Base-by-base conservation (phyloP, 2,329 filamentous ascomycete species). In the Fusarium mangiferae region DNA sequence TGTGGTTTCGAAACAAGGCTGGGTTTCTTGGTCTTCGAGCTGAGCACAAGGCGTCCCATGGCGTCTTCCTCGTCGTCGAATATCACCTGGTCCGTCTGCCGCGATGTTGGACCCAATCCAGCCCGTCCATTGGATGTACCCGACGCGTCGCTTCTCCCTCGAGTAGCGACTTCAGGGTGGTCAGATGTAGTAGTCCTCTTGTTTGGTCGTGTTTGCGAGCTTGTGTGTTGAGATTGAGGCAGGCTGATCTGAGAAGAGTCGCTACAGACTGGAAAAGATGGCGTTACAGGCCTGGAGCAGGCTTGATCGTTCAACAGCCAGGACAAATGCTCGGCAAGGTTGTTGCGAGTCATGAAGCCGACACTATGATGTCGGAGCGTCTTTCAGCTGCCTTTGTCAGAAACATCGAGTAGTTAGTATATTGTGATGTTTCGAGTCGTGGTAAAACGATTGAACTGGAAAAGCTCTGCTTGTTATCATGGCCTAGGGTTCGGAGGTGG, bases 331-430 rank as follows among this genome's bases (percentile, higher is more conserved):
- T 88, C 85, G 76, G 82, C 80, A 68, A 90, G 85, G 78, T 90
- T 90, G 82, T 90, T 90, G 80, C 87, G 87, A 84, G 89, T 90
- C 89, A 90, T 90, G 84, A 87, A 87, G 84, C 79, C 84, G 81
- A 81, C 76, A 68, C 61, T 42, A 41, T 58, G 59, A 52, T 73
- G 66, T 73, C 76, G 74, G 72, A 72, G 66, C 58, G 67, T 74
- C 52, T 69, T 68, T 77, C 69, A 73, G 66, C 57, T 73, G 36
- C 62, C 68, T 66, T 68, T 68, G 39, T 49, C 49, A 62, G 62
- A 70, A 75, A 77, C 79, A 80, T 80, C 66, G 72, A 74, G 64
- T 62, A 66, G 20, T 59, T 69, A 36, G 38, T 62, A 15, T 42
- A 28, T 63, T 64, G 18, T 35, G 72, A 66, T 56, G 49, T 69